Evolutionary conservation across 1,284 basidiomycete genomes (phyloP), one percentile per base, ranked within the genome.

Genomic region (Sporisorium graminicola): DNA sequence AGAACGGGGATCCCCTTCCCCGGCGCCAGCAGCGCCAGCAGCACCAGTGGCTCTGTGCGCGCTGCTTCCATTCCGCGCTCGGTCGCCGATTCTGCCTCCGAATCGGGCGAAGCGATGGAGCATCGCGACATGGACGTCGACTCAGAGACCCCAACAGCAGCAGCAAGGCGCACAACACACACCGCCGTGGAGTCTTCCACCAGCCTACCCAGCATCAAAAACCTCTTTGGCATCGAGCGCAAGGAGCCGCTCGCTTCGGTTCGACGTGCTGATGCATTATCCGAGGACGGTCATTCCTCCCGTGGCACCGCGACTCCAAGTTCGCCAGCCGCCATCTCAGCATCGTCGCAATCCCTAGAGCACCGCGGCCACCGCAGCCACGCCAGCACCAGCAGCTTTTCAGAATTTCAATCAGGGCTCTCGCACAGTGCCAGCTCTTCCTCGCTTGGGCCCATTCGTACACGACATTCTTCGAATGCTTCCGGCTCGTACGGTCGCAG

Each of bases 191-290:
- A 70, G 43, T 49, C 72, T 37, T 59, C 60, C 24, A 61, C 67
- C 49, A 75, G 67, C 37, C 56, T 76, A 16, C 74, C 74, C 13
- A 76, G 74, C 50, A 76, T 76, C 60, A 71, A 76, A 42, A 76
- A 76, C 42, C 56, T 76, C 14, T 76, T 76, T 24, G 74, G 74
- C 22, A 57, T 76, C 22, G 74, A 71, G 46, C 53, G 68, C 22
- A 66, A 50, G 44, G 74, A 75, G 56, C 64, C 73, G 4, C 54
- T 75, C 5, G 63, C 73, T 14, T 66, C 63, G 1, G 67, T 75
- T 29, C 59, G 73, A 31, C 66, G 73, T 10, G 33, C 35, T 22
- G 64, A 75, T 33, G 61, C 42, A 6, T n/a, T 54, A 5, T 60
- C 67, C 9, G 64, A 70, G 27, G 73, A 75, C n/a, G 60, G 52